Evolutionary conservation across 2,329 filamentous ascomycete genomes (phyloP), one percentile per base, ranked within the genome.

Genomic region (Fusarium robinianum): DNA sequence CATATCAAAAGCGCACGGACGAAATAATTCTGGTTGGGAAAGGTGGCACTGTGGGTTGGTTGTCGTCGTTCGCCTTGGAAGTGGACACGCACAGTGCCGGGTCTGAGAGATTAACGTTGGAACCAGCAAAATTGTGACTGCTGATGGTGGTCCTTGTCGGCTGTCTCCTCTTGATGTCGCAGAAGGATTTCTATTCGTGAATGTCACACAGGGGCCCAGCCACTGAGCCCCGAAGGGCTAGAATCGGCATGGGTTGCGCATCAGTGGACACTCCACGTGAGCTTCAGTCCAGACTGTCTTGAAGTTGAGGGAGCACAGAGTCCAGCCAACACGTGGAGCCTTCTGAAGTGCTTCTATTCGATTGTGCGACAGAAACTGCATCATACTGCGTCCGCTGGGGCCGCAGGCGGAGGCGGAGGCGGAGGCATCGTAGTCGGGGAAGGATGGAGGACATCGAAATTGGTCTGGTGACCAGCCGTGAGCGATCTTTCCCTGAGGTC

Each of bases 201-300:
- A 32, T 33, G 51, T 54, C 25, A 49, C 45, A 57, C 57, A 52
- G 44, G 56, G 53, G 43, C 53, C 42, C 55, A 60, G 53, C 57
- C 53, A 58, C 55, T 48, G 50, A 46, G 46, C 44, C 43, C 49
- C 41, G 51, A 51, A 42, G 49, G 48, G 49, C 54, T 59, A 54
- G 52, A 58, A 58, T 53, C 50, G 41, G 46, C 53, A 61, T 60
- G 49, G 57, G 47, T 47, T 49, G 60, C 58, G 57, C 58, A 62
- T 63, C 60, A 59, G 60, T 61, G 60, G 60, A 40, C 49, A 60
- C 58, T 62, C 60, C 60, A 62, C 60, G 60, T 63, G 60, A 63
- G 58, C 40, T 45, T 22, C 41, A 43, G 35, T 52, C 49, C 41
- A 50, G 49, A 58, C 45, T 58, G 55, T 56, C 53, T 61, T 48